Percentiles rank a stretch among this genome's conserved stretches.
These are phyloP conservation scores for Pseudoneurospora amorphoporcata DNA, from an alignment of 495 filamentous ascomycete species.

Conservation along the genomic window DNA sequence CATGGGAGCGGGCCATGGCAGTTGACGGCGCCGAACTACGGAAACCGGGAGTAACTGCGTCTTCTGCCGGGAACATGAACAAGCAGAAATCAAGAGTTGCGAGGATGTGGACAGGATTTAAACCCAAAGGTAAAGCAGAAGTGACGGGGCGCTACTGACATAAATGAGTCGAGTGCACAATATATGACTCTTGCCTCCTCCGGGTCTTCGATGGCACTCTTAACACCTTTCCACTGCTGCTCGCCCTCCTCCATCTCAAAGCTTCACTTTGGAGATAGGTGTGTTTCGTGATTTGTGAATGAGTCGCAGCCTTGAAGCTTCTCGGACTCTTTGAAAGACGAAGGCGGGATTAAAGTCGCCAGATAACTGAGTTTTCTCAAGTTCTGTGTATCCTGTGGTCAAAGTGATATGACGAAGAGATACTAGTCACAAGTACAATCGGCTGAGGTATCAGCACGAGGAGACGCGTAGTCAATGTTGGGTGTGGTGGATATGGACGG, in stretches of 20 bases:
- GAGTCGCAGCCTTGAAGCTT: not conserved
- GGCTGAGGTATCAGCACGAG: not conserved
- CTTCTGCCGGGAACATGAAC: not conserved
- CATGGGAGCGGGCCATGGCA: not conserved
- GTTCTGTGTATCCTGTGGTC: not conserved
- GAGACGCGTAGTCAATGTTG: not conserved
- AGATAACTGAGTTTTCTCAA: not conserved
- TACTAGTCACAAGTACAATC: not conserved
- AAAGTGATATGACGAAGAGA: not conserved
- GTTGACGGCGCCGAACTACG: not conserved
- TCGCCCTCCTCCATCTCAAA: constrained; percentile 15
- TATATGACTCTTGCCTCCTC: constrained; percentile 70
- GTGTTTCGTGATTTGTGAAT: not conserved
- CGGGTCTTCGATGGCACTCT: constrained; percentile 53
- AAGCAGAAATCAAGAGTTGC: not conserved
- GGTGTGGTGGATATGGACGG: not conserved
- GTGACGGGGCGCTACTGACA: constrained; percentile 43
- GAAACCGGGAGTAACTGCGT: not conserved
- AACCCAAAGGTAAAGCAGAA: not conserved
- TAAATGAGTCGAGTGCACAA: constrained; percentile 72
- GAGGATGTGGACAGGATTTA: not conserved
- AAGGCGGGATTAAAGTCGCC: not conserved
- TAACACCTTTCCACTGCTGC: constrained; percentile 45
- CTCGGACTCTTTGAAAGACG: not conserved
- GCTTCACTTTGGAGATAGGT: not conserved